Evolutionary conservation across 179 eudicot genomes (phyloP).

Genomic region (Beta corolliflora): DNA sequence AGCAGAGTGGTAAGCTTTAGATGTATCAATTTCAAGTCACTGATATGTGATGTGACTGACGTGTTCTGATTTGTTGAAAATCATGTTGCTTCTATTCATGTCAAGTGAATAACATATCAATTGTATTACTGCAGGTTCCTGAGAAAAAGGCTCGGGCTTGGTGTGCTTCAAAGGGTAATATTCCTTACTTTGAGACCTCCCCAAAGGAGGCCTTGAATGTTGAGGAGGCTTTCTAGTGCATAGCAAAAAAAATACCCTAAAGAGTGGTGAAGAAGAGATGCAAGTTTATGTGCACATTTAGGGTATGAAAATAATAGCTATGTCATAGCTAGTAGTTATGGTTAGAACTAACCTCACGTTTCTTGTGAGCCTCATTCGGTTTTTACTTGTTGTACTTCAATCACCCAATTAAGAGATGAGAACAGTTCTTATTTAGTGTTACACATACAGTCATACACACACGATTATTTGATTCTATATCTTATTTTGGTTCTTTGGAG

Average conservation of each 20-base stretch:
- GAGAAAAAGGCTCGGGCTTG: conserved; percentile 73
- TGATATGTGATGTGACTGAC: too few species aligned
- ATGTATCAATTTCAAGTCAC: too few species aligned
- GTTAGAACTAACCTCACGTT: too few species aligned
- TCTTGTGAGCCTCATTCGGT: too few species aligned
- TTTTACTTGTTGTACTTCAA: background rate
- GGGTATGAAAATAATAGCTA: background rate
- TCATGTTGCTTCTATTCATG: background rate
- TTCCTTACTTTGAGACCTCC: conserved; percentile 77
- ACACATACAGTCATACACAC: background rate
- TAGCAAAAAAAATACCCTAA: conserved; percentile 39
- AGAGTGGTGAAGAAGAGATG: too few species aligned
- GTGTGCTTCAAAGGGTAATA: conserved; percentile 67
- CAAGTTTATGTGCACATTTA: conserved; percentile 31
- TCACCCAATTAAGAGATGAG: background rate
- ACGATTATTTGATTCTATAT: background rate
- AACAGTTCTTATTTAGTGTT: too few species aligned
- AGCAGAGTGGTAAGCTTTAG: conserved; percentile 46
- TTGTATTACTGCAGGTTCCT: conserved; percentile 44
- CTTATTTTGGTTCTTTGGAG: background rate
- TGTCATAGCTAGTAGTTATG: background rate
- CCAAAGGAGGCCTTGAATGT: conserved; percentile 77
- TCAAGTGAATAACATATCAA: background rate
- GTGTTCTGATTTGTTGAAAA: too few species aligned
- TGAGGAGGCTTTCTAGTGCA: conserved; percentile 70